These are phyloP conservation scores for Candida schatavii DNA, from an alignment of 805 yeast genomes.

Conservation along the genomic window DNA sequence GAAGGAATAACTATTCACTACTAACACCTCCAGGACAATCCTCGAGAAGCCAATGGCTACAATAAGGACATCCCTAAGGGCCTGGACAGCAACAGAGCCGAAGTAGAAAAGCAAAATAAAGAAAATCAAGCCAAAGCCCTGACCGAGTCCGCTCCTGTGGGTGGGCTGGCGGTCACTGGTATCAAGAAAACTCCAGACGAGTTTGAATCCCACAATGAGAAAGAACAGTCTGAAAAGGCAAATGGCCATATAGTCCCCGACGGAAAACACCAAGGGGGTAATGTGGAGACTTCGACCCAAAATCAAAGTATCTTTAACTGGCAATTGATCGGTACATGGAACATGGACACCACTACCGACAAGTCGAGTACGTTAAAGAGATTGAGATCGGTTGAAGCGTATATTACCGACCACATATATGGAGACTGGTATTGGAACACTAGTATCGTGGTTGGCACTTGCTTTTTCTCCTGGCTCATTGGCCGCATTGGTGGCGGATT, in stretches of 20 bases:
- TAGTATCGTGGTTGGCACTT: slow-evolving; percentile 61
- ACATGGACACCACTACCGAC: slow-evolving; percentile 16
- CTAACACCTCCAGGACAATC: neutral
- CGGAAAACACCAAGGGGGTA: slow-evolving; percentile 4
- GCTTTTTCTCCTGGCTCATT: slow-evolving; percentile 66
- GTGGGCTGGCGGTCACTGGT: slow-evolving; percentile 9
- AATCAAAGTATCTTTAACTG: slow-evolving; percentile 38
- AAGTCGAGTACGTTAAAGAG: slow-evolving; percentile 22
- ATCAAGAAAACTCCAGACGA: slow-evolving; percentile 1
- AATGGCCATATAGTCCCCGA: neutral
- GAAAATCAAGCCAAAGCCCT: slow-evolving; percentile 11
- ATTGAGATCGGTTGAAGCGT: slow-evolving; percentile 47
- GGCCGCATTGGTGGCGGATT: slow-evolving; percentile 66
- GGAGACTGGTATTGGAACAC: slow-evolving; percentile 75
- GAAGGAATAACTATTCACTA: too few relatives aligned
- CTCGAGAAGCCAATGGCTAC: slow-evolving; percentile 9
- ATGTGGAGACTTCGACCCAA: slow-evolving; percentile 20
- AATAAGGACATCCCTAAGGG: slow-evolving; percentile 10
- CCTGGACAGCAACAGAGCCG: neutral
- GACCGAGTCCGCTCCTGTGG: slow-evolving; percentile 15
- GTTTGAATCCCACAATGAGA: slow-evolving; percentile 2
- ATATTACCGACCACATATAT: slow-evolving; percentile 64
- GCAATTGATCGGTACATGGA: slow-evolving; percentile 41
- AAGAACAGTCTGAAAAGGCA: slow-evolving; percentile 4
- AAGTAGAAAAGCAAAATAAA: slow-evolving; percentile 9